Evolutionary conservation across 2,329 filamentous ascomycete genomes (phyloP), one percentile per base, ranked within the genome.

Genomic region (Drechslera avenae): DNA sequence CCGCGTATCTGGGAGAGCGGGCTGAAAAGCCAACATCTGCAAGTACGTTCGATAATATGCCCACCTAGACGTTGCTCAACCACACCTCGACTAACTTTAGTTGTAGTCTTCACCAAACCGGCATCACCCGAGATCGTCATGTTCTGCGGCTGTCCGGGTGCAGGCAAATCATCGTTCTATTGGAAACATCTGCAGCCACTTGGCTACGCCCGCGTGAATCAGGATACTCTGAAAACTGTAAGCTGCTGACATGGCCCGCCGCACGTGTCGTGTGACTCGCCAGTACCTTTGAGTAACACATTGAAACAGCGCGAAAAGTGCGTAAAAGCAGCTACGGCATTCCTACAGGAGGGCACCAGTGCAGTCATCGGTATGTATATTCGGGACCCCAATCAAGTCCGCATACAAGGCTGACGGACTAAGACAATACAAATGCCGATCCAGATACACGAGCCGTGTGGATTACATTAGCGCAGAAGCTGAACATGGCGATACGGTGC

Each of bases 391-490:
- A 58, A 40, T 32, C 42, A 50, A 40, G 46, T 48, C 39, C 39
- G 58, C 50, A 46, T 48, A 42, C 34, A 16, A 51, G 32, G 45
- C 58, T 69, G 60, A 59, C 39, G 31, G 42, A 26, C 37, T 41
- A 48, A 94, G 94, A 99, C 74, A 97, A 96, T 72, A 97, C 94
- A n/a, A 99, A 99, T 70, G 85, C 92, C 23, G 89, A 96, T 74
- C 72, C 80, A 9, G 87, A 90, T 44, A 90, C 87, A 18, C 83
- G 94, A 58, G 81, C 82, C n/a, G 76, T 89, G 53, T 97, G 93
- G 93, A 75, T 90, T 26, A 78, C 83, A 19, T 75, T 97, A 23
- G 91, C 91, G 14, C 82, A 81, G 57, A 87, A 87, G 63, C 76
- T 85, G 64, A 78, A 83, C 3, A 79, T 95, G 2, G 87, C 89